Conservation (phyloP, 2,329 filamentous ascomycete species). For the Orbilia brochopaga region DNA sequence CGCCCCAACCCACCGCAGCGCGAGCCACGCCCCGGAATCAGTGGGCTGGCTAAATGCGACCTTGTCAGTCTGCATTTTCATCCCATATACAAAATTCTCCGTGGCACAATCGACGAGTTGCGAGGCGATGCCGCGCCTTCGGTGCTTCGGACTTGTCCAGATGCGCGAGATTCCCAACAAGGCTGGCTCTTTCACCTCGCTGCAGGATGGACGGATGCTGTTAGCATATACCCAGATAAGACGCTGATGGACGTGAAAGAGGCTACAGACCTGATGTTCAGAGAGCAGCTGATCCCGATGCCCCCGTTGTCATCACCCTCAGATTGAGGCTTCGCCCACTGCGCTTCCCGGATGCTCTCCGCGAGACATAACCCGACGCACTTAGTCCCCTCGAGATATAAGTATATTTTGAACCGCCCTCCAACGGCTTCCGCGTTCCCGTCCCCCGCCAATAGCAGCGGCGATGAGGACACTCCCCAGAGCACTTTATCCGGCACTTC, state of each 20-base stretch:
- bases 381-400: constrained; percentile 68
- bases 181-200: constrained; percentile 44
- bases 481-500: constrained; percentile 65
- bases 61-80: constrained; percentile 52
- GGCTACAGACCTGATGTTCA: constrained; percentile 33
- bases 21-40: constrained; percentile 54
- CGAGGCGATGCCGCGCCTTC: constrained; percentile 54
- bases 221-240: constrained; percentile 3
- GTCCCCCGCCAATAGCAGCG: constrained; percentile 50
- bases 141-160: constrained; percentile 54
- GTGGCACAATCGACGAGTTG: constrained; percentile 53
- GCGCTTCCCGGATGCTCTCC: constrained; percentile 67
- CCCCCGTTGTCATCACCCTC: neutral
- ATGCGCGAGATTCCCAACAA: constrained; percentile 55
- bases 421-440: constrained; percentile 55
- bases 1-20: constrained; percentile 53
- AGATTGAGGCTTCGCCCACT: constrained; percentile 16
- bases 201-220: neutral
- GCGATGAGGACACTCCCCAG: constrained; percentile 61
- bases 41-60: constrained; percentile 56
- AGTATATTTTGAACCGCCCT: constrained; percentile 66
- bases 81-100: constrained; percentile 55
- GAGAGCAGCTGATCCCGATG: constrained; percentile 22
- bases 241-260: neutral
- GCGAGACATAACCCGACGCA: constrained; percentile 69